Evolutionary conservation across 441 rosid genomes (phyloP), one percentile per base, ranked within the genome.

Genomic region (Pelargonium australe): DNA sequence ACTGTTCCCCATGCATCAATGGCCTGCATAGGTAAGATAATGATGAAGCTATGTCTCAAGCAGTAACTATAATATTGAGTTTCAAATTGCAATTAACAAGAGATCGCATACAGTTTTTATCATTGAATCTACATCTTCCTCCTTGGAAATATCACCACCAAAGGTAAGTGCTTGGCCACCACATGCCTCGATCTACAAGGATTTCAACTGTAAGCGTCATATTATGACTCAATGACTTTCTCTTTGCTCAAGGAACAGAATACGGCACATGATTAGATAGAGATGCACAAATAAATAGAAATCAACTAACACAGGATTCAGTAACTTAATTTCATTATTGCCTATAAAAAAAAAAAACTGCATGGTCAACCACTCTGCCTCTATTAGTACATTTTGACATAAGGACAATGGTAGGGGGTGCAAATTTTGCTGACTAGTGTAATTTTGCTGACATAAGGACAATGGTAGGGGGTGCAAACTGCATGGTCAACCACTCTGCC

Each of bases 61-160:
- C 58, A 49, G 57, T 49, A 3, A 13, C 14, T 51, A 51, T 4
- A 51, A 2, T 16, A 51, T 13, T 51, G 58, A 51, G 58, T 51
- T 51, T 51, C 58, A 51, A 51, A 14, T 14, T 51, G 57, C 17
- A 34, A 10, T 45, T 11, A 8, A 64, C 45, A 66, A 66, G 11
- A 58, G 53, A 64, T 57, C 34, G 65, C 95, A 80, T 61, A 95
- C 99, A 43, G 97, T 80, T 89, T 95, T 90, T 68, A 95, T 86
- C 99, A 95, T 95, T n/a, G 95, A 80, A 53, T 86, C 95, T 71
- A 90, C 99, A 76, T 95, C 97, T 67, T 76, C 92, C 75, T 86
- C 89, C 82, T 90, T 87, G 0, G 95, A 89, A 65, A 95, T 97
- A 77, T 95, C 98, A 28, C 99, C 98, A 1, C 99, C 96, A 77